These are phyloP conservation scores for Galeopsis tetrahit DNA, from an alignment of 257 asterid genomes.

Conservation along the genomic window DNA sequence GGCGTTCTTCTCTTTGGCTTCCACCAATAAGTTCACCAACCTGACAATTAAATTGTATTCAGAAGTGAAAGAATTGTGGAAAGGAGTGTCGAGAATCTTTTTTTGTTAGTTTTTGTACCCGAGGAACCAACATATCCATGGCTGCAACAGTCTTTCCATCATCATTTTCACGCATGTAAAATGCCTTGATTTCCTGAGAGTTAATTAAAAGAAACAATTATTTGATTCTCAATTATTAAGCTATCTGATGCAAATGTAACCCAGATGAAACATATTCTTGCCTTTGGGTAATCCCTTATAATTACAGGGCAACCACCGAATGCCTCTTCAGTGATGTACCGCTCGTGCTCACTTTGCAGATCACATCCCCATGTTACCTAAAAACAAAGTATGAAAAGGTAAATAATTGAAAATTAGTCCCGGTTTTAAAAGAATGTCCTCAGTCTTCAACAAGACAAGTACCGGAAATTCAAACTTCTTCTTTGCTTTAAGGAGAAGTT, in stretches of 20 bases:
- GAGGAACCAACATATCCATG: slow-evolving; percentile 99
- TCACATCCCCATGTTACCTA: slow-evolving; percentile 99
- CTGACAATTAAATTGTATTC: slow-evolving; percentile 41
- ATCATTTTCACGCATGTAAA: slow-evolving; percentile 95
- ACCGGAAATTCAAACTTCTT: slow-evolving; percentile 89
- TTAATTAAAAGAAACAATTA: slow-evolving; percentile 27
- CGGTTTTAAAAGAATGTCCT: neutral
- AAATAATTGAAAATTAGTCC: slow-evolving; percentile 3
- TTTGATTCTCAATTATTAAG: slow-evolving; percentile 28
- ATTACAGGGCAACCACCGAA: slow-evolving; percentile 95
- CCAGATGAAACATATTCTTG: slow-evolving; percentile 27
- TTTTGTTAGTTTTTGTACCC: slow-evolving; percentile 52
- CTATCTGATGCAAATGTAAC: slow-evolving; percentile 16
- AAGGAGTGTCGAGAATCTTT: neutral
- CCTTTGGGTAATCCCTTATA: slow-evolving; percentile 98
- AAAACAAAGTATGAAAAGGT: slow-evolving; percentile 30
- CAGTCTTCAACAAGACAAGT: slow-evolving; percentile 28
- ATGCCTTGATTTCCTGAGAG: slow-evolving; percentile 89
- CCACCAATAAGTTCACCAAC: slow-evolving; percentile 99
- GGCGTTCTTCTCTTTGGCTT: slow-evolving; percentile 99
- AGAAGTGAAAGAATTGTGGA: slow-evolving; percentile 1
- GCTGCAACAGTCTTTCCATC: slow-evolving; percentile 99
- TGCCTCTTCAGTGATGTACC: slow-evolving; percentile 89
- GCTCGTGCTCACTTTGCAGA: slow-evolving; percentile 98
- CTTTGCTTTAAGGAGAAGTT: slow-evolving; percentile 72